Conservation (phyloP, 2,329 filamentous ascomycete species). For the Penicillium sp. region DNA sequence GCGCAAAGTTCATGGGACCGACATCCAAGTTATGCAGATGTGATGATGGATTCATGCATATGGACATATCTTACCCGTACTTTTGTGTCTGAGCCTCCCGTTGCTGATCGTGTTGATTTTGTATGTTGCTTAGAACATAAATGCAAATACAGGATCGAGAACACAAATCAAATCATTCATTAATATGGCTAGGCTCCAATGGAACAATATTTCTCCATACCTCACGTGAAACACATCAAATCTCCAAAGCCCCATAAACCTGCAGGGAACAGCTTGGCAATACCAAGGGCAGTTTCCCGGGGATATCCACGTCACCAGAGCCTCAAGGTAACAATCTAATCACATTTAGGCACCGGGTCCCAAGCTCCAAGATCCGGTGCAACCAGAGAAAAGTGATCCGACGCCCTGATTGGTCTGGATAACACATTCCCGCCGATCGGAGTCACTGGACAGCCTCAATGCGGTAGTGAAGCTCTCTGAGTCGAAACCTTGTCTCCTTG, state of each 20-base stretch:
- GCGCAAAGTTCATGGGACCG: no score
- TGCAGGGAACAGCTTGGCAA: not conserved
- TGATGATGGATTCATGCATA: no score
- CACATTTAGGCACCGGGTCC: not conserved
- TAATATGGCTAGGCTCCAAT: no score
- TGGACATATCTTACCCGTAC: no score
- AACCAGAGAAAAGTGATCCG: not conserved
- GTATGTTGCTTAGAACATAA: no score
- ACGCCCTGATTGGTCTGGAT: not conserved
- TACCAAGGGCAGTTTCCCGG: not conserved
- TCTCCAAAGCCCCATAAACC: not conserved
- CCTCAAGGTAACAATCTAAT: not conserved
- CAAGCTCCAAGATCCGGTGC: not conserved
- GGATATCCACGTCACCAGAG: not conserved
- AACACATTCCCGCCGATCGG: not conserved
- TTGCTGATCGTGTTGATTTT: no score
- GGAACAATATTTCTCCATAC: no score
- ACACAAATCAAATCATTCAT: no score
- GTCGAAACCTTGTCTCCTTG: not conserved
- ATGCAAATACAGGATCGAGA: no score
- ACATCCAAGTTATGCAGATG: no score
- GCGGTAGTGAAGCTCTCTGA: not conserved
- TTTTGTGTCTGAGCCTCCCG: no score
- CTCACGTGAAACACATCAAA: no score
- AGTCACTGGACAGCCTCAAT: not conserved